A percentile compares a stretch with the other conserved stretches of the same genome.
Conservation (phyloP, 169 alveolate genomes). For the Babesia bigemina region DNA sequence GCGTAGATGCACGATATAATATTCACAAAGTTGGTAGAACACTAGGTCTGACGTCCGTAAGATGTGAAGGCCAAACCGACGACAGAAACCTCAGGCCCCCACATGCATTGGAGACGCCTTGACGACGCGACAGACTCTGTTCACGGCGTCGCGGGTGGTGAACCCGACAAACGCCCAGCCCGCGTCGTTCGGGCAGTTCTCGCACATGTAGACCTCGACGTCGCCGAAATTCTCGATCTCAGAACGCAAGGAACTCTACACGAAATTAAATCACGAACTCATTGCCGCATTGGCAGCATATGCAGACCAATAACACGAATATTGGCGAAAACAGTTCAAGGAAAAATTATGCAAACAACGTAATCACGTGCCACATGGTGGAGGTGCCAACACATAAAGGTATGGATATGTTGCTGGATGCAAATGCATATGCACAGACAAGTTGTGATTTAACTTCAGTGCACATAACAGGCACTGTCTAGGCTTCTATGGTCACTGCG, state of each 20-base stretch:
- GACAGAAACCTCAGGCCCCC: not conserved
- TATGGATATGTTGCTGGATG: too few species aligned
- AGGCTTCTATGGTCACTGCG: too few species aligned
- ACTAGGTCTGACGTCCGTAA: too few species aligned
- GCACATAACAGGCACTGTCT: too few species aligned
- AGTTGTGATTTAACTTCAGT: too few species aligned
- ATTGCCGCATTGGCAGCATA: not conserved
- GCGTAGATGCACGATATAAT: too few species aligned
- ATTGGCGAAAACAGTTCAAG: not conserved
- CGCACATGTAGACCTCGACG: conserved; percentile 75
- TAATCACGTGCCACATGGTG: too few species aligned
- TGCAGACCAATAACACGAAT: not conserved
- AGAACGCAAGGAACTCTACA: conserved; percentile 55
- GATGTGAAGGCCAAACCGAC: too few species aligned
- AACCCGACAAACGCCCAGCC: conserved; percentile 84
- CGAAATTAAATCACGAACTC: not conserved
- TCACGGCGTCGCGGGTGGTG: conserved; percentile 66
- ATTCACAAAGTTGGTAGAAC: too few species aligned
- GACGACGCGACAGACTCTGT: conserved; percentile 44
- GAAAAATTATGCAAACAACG: too few species aligned
- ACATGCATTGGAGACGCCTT: not conserved
- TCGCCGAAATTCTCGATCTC: conserved; percentile 71
- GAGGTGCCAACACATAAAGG: too few species aligned
- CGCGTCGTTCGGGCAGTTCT: conserved; percentile 66
- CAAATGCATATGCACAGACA: too few species aligned